Conservation (phyloP, 306 rosid species). For the Rosa rugosa region DNA sequence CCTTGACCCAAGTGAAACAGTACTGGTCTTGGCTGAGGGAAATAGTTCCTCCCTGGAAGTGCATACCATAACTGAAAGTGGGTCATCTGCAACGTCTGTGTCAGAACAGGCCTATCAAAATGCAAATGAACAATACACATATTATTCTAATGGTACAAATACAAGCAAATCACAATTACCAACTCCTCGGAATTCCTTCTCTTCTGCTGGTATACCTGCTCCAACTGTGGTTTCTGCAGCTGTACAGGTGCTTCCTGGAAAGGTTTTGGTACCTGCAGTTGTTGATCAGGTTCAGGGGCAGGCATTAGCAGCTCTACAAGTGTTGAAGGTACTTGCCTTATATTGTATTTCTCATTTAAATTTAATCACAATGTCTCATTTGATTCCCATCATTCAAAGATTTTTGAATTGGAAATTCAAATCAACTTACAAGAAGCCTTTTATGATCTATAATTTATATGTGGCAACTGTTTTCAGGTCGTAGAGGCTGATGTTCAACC, state of each 20-base stretch:
- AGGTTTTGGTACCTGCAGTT: slow-evolving; percentile 89
- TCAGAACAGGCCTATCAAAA: slow-evolving; percentile 31
- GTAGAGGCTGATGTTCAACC: slow-evolving; percentile 87
- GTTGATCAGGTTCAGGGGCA: slow-evolving; percentile 98
- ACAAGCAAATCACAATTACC: slow-evolving; percentile 52
- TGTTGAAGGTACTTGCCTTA: slow-evolving; percentile 62
- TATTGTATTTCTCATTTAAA: slow-evolving; percentile 2
- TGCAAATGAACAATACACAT: slow-evolving; percentile 41
- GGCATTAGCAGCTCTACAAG: slow-evolving; percentile 90
- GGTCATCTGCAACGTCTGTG: slow-evolving; percentile 29
- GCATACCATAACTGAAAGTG: slow-evolving; percentile 35
- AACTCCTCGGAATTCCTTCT: slow-evolving; percentile 58
- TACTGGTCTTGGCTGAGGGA: slow-evolving; percentile 43
- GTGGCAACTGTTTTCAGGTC: slow-evolving; percentile 51
- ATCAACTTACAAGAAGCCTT: not conserved
- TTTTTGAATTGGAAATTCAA: slow-evolving; percentile 11
- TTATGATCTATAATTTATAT: not conserved
- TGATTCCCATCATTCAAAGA: not conserved
- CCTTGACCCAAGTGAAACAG: slow-evolving; percentile 36
- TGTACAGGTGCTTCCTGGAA: slow-evolving; percentile 74
- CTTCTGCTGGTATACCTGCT: slow-evolving; percentile 94
- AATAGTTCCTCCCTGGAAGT: slow-evolving; percentile 45
- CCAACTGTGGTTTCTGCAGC: slow-evolving; percentile 85
- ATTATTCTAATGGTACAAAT: slow-evolving; percentile 33
- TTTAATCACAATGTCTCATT: not conserved